phyloP scores from a whole-genome alignment of 768 basidiomycete species.

The Tricholoma sp. region DNA sequence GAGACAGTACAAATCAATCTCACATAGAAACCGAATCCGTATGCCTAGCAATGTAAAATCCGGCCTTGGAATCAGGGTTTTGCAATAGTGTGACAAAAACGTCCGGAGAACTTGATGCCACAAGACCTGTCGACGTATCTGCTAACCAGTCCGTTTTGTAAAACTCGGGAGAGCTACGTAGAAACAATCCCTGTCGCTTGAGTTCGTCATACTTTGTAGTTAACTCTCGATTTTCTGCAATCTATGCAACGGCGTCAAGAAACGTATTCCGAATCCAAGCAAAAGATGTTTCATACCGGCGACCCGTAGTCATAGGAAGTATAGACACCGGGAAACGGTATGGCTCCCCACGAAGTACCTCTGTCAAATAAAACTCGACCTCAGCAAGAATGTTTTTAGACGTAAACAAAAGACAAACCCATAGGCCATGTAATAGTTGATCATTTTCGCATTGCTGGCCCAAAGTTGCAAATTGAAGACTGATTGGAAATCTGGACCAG shows the following conservation, averaged over 20 bases:
- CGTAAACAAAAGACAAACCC: constrained; percentile 40
- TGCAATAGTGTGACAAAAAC: constrained; percentile 57
- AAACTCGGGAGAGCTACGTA: constrained; percentile 75
- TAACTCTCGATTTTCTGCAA: constrained; percentile 62
- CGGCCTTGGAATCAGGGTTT: constrained; percentile 62
- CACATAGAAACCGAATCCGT: constrained; percentile 62
- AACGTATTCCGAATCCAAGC: background rate
- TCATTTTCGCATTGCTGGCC: constrained; percentile 77
- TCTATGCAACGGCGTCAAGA: constrained; percentile 21
- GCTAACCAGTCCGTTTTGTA: constrained; percentile 75
- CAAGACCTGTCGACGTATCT: constrained; percentile 47
- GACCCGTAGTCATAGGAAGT: constrained; percentile 83
- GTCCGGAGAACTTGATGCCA: constrained; percentile 34
- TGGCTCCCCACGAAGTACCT: constrained; percentile 81
- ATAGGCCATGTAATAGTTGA: constrained; percentile 84
- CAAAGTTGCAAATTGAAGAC: constrained; percentile 77
- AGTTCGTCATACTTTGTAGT: constrained; percentile 70
- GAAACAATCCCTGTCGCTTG: constrained; percentile 72
- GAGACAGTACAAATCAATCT: constrained; percentile 15
- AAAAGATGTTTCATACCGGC: constrained; percentile 28
- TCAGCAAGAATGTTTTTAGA: background rate
- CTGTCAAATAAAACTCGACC: constrained; percentile 28
- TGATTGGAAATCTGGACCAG: constrained; percentile 68
- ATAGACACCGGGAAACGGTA: constrained; percentile 75
- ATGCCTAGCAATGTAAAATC: constrained; percentile 72